Conservation (phyloP, 2,329 filamentous ascomycete species). For the Anisogramma anomala region DNA sequence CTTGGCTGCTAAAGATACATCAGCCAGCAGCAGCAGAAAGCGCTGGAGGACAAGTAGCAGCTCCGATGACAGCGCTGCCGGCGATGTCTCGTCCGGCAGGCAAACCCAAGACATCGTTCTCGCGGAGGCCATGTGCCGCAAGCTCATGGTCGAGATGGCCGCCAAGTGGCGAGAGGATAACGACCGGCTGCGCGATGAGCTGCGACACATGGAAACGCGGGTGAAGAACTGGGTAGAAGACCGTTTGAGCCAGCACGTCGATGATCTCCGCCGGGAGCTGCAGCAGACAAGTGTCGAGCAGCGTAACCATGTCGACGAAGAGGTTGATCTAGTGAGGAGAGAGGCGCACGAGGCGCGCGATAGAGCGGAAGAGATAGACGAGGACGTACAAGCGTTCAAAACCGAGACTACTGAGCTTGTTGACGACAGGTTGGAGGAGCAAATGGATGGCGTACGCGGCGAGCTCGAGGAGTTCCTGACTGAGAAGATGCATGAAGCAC, state of each 20-base stretch:
- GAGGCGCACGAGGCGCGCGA: not conserved
- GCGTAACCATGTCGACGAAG: slow-evolving; percentile 1
- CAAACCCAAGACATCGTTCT: not conserved
- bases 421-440: slow-evolving; percentile 1
- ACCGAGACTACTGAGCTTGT: not conserved
- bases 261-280: not conserved
- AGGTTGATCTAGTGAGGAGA: not conserved
- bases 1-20: not conserved
- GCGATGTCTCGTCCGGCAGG: not conserved
- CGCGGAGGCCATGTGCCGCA: slow-evolving; percentile 2
- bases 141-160: slow-evolving; percentile 3
- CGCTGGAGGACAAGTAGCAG: slow-evolving; percentile 2
- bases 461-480: slow-evolving; percentile 5
- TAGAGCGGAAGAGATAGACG: slow-evolving; percentile 1
- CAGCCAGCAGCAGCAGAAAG: slow-evolving; percentile 2
- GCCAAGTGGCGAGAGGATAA: slow-evolving; percentile 5
- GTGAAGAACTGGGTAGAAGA: slow-evolving; percentile 5
- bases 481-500: not conserved
- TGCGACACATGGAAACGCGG: slow-evolving; percentile 5
- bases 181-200: not conserved
- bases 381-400: not conserved
- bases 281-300: slow-evolving; percentile 4
- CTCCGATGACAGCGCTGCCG: not conserved
- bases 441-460: not conserved
- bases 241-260: not conserved